These are phyloP conservation scores for Saururus chinensis DNA, from an alignment of 164 flowering plant genomes.

Conservation along the genomic window DNA sequence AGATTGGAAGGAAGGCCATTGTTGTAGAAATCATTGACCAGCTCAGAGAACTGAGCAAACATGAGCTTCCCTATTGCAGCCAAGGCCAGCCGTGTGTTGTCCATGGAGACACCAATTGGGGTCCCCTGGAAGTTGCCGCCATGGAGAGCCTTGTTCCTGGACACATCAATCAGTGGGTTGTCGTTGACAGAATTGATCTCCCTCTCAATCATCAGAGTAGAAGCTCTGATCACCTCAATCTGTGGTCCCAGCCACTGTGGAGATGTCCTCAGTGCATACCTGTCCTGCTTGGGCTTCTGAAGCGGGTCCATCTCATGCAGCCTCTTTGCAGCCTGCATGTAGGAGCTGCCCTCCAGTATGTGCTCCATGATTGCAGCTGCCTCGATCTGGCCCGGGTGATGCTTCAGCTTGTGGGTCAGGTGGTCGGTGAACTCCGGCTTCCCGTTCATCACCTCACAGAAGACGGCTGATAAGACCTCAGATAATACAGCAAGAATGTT, in stretches of 20 bases:
- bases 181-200: slow-evolving; percentile 66
- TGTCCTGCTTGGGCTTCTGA: slow-evolving; percentile 57
- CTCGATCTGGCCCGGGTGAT: slow-evolving; percentile 64
- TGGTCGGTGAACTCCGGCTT: slow-evolving; percentile 58
- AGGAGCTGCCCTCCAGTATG: slow-evolving; percentile 43
- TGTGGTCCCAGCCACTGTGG: slow-evolving; percentile 62
- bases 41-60: slow-evolving; percentile 64
- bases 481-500: slow-evolving; percentile 35
- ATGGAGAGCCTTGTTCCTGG: slow-evolving; percentile 52
- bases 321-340: slow-evolving; percentile 29
- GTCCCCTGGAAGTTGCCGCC: slow-evolving; percentile 74
- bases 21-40: slow-evolving; percentile 58
- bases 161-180: slow-evolving; percentile 52
- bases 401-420: slow-evolving; percentile 52
- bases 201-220: slow-evolving; percentile 46
- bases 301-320: slow-evolving; percentile 48
- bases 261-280: slow-evolving; percentile 58
- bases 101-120: slow-evolving; percentile 68
- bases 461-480: slow-evolving; percentile 38
- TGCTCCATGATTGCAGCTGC: slow-evolving; percentile 69
- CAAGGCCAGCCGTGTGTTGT: slow-evolving; percentile 46
- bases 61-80: slow-evolving; percentile 55
- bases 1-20: slow-evolving; percentile 60
- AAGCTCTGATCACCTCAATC: slow-evolving; percentile 42
- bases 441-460: slow-evolving; percentile 61